Evolutionary conservation across 768 basidiomycete genomes (phyloP).

Genomic region (Trametes villosa): DNA sequence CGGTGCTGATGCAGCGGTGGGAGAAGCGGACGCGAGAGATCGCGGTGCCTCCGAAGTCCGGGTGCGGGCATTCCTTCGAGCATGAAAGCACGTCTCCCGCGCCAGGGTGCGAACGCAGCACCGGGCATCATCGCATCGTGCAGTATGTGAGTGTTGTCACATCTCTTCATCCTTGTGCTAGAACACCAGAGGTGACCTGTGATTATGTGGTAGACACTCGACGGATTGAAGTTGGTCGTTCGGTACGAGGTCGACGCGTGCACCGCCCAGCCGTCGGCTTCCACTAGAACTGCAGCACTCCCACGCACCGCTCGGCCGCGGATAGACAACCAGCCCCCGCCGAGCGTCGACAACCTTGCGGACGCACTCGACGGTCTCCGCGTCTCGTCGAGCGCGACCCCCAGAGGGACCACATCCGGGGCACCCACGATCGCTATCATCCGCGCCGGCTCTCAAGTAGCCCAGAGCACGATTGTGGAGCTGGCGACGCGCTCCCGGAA

Average conservation of each 20-base stretch:
- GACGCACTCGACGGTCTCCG: constrained; percentile 24
- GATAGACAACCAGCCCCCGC: not conserved
- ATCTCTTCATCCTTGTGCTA: too few relatives aligned
- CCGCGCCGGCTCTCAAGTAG: constrained; percentile 35
- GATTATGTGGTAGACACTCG: constrained; percentile 22
- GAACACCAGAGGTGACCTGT: too few relatives aligned
- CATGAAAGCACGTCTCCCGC: constrained; percentile 19
- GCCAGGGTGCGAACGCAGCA: constrained; percentile 23
- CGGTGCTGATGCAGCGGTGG: constrained; percentile 65
- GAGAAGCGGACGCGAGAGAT: constrained; percentile 44
- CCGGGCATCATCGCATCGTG: constrained; percentile 31
- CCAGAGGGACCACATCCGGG: not conserved
- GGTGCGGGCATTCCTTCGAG: constrained; percentile 67
- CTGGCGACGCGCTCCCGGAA: constrained; percentile 31
- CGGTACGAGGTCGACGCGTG: constrained; percentile 37
- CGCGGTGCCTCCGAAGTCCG: constrained; percentile 33
- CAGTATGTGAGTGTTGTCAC: constrained; percentile 33
- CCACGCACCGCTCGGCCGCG: not conserved
- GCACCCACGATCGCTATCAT: constrained; percentile 28
- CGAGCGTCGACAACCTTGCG: constrained; percentile 27
- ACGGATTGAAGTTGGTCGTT: constrained; percentile 31
- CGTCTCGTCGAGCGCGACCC: constrained; percentile 9
- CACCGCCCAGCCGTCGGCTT: not conserved
- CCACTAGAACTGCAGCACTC: not conserved
- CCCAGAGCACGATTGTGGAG: constrained; percentile 40